These are phyloP conservation scores for Ogataea salicorniae DNA, from an alignment of 805 yeast species.

Conservation along the genomic window DNA sequence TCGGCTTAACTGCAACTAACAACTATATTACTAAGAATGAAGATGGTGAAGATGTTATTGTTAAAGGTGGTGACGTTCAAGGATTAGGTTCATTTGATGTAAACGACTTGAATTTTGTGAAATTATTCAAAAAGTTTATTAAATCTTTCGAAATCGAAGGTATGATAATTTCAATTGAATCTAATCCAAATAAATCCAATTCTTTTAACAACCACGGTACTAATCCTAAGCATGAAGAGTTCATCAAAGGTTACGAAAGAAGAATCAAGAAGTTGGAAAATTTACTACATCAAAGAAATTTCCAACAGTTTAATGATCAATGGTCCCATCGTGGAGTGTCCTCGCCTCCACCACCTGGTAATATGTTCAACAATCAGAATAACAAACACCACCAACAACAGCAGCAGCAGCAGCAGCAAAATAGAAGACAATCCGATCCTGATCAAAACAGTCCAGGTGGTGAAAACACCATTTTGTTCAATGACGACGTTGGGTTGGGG, in stretches of 20 bases:
- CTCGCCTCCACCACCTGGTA: neutral
- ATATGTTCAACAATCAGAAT: neutral
- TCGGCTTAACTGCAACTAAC: conserved; percentile 4
- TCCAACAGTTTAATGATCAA: conserved; percentile 42
- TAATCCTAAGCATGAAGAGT: conserved; percentile 25
- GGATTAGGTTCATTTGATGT: conserved; percentile 30
- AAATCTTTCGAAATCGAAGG: conserved; percentile 40
- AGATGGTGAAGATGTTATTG: conserved; percentile 20
- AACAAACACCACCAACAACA: neutral
- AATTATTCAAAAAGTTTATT: conserved; percentile 38
- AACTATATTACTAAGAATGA: conserved; percentile 7
- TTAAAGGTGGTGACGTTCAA: conserved; percentile 19
- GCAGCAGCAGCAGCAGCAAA: conserved; percentile 1
- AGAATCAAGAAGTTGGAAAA: conserved; percentile 76
- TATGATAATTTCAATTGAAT: conserved; percentile 28
- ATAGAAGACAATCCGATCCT: conserved; percentile 8
- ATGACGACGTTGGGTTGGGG: conserved; percentile 17
- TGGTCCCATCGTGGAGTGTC: conserved; percentile 24
- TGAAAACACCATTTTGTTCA: conserved; percentile 16
- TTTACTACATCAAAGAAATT: conserved; percentile 68
- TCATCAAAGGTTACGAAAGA: conserved; percentile 58
- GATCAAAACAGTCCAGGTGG: conserved; percentile 1
- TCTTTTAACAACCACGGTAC: conserved; percentile 2
- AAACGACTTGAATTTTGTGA: conserved; percentile 30
- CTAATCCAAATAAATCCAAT: conserved; percentile 24